Evolutionary conservation across 768 basidiomycete species (phyloP), one percentile per base, ranked within the genome.

Genomic region (Sporobolomyces pararoseus): DNA sequence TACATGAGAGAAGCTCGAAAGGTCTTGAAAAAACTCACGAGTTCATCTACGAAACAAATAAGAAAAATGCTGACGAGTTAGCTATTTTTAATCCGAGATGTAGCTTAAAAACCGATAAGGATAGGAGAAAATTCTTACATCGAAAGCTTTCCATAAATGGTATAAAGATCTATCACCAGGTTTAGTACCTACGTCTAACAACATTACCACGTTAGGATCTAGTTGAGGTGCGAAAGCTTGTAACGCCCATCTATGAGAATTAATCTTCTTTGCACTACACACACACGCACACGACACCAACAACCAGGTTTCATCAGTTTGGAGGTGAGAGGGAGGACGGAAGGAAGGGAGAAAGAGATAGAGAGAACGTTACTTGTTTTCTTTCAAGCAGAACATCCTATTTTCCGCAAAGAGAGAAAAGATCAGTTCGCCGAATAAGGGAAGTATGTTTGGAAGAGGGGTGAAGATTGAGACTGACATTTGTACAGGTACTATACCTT

Each of bases 161-260:
- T 59, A 61, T 6, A 50, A 35, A 49, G 31, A 70, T 27, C 35
- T 51, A 55, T 29, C 51, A 7, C 85, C 86, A 0, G 94, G 94
- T 44, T 88, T 85, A 3, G 94, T 97, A 1, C 94, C 94, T 21
- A 96, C 94, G 71, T 97, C 94, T 60, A 97, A 81, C 32, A 97
- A 83, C 51, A 70, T 57, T 31, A 70, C 64, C 25, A 97, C 87
- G 75, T 94, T 96, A n/a, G 94, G 89, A 81, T 91, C 88, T 46
- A 96, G 80, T 78, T 93, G 82, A 1, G 87, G 84, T 0, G 85
- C 92, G 59, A 97, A 89, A n/a, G 90, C 94, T 72, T 97, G 93
- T 83, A 97, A 94, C 31, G 96, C 83, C 94, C 93, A 96, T 52
- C 94, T 83, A 76, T 97, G 93, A 52, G 89, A 90, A 55, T 74